Conservation (phyloP, 1,139 yeast genomes). For the Pichia sp. region DNA sequence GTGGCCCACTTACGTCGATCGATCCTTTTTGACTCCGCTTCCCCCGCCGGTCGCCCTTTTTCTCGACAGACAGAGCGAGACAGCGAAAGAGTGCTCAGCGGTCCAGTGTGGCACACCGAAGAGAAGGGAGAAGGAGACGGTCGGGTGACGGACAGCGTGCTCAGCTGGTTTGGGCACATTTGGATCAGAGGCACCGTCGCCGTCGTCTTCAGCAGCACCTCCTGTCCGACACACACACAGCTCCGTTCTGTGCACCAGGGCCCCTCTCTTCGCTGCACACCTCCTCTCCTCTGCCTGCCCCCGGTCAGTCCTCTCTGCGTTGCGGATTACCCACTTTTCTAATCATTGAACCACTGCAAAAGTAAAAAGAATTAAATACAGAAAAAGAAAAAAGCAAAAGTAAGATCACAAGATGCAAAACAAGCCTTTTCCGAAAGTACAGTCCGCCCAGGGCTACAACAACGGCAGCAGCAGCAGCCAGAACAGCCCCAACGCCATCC, state of each 20-base stretch:
- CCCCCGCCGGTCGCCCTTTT: no score
- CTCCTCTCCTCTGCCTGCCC: not conserved
- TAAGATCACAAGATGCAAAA: slow-evolving; percentile 3
- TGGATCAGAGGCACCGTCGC: no score
- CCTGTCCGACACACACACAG: not conserved
- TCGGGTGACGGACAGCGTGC: not conserved
- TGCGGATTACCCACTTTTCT: not conserved
- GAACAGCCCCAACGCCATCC: not conserved
- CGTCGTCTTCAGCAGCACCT: not conserved
- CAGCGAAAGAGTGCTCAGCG: not conserved
- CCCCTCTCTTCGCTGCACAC: not conserved
- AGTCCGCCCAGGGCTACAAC: slow-evolving; percentile 1
- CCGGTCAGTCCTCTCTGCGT: not conserved
- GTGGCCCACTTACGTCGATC: not conserved
- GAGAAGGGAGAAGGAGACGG: not conserved
- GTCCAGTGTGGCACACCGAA: not conserved
- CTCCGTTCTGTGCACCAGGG: not conserved
- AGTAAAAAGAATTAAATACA: not conserved
- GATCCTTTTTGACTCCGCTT: not conserved
- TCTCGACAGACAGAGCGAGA: not conserved
- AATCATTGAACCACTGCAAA: not conserved
- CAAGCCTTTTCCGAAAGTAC: slow-evolving; percentile 2
- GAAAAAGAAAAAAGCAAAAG: not conserved
- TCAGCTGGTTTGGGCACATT: not conserved
- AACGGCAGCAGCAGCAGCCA: not conserved